Conservation (phyloP, 2,329 filamentous ascomycete genomes). For the Exophiala sideris region DNA sequence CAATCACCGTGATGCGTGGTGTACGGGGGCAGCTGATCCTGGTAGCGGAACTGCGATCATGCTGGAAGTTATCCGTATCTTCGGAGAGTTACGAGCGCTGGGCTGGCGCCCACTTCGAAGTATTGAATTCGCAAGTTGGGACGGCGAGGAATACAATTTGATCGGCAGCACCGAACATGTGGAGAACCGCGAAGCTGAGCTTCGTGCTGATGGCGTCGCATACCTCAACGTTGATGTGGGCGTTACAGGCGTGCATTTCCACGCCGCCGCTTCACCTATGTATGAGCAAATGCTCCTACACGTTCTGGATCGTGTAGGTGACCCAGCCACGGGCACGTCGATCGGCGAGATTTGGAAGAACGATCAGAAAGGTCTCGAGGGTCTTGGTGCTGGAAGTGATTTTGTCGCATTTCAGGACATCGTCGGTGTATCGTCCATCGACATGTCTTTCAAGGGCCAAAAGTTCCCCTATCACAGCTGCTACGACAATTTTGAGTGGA, state of each 20-base stretch:
- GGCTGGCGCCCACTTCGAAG: slow-evolving; percentile 93
- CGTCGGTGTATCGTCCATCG: slow-evolving; percentile 80
- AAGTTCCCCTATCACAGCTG: slow-evolving; percentile 73
- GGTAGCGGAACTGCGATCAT: slow-evolving; percentile 87
- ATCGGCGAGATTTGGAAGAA: slow-evolving; percentile 74
- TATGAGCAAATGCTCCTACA: slow-evolving; percentile 70
- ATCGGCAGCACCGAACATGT: slow-evolving; percentile 95
- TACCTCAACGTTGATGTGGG: slow-evolving; percentile 91
- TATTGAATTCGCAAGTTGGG: slow-evolving; percentile 96
- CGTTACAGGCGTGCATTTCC: slow-evolving; percentile 70
- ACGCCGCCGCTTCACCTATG: slow-evolving; percentile 75
- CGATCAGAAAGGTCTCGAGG: slow-evolving; percentile 58
- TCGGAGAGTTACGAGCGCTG: slow-evolving; percentile 70
- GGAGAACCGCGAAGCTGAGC: slow-evolving; percentile 70
- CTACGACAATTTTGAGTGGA: slow-evolving; percentile 88
- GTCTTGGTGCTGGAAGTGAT: slow-evolving; percentile 73
- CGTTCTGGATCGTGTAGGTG: slow-evolving; percentile 69
- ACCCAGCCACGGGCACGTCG: slow-evolving; percentile 60
- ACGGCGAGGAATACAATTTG: slow-evolving; percentile 87
- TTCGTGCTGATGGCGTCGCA: slow-evolving; percentile 72
- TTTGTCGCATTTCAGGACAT: slow-evolving; percentile 90
- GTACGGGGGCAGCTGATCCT: slow-evolving; percentile 80
- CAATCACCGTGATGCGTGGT: slow-evolving; percentile 91
- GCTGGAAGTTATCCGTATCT: slow-evolving; percentile 80
- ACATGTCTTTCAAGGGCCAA: slow-evolving; percentile 72